Evolutionary conservation across 495 filamentous ascomycete genomes (phyloP).

Genomic region (Tuber brumale): DNA sequence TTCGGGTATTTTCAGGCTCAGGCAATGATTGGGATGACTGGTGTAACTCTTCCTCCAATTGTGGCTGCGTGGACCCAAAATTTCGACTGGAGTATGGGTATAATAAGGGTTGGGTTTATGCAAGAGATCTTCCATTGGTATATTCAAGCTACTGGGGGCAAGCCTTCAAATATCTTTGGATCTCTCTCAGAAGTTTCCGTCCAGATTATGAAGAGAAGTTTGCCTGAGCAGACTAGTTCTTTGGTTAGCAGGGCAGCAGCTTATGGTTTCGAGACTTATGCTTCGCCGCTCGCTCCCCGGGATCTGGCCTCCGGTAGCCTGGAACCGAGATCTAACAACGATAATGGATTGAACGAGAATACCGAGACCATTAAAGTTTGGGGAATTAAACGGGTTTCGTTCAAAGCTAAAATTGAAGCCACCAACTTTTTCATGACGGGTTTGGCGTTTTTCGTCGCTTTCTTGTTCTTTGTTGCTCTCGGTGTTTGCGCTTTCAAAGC

Average conservation of each 20-base stretch:
- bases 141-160: slow-evolving; percentile 86
- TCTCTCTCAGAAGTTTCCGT: slow-evolving; percentile 71
- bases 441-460: slow-evolving; percentile 80
- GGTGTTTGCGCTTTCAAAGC: slow-evolving; percentile 74
- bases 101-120: slow-evolving; percentile 81
- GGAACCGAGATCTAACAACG: slow-evolving; percentile 49
- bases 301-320: slow-evolving; percentile 6
- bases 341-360: slow-evolving; percentile 33
- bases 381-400: slow-evolving; percentile 86
- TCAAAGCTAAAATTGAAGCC: slow-evolving; percentile 72
- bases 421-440: slow-evolving; percentile 95
- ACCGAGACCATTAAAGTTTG: slow-evolving; percentile 61
- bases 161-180: slow-evolving; percentile 71
- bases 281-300: slow-evolving; percentile 10
- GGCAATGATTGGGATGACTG: slow-evolving; percentile 85
- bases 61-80: slow-evolving; percentile 95
- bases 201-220: slow-evolving; percentile 68
- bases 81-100: slow-evolving; percentile 98
- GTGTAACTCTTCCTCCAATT: slow-evolving; percentile 79
- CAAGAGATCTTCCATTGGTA: slow-evolving; percentile 92
- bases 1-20: slow-evolving; percentile 96
- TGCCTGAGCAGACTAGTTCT: slow-evolving; percentile 38
- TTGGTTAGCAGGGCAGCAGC: slow-evolving; percentile 28
- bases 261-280: slow-evolving; percentile 32
- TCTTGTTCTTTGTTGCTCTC: slow-evolving; percentile 63